These are phyloP conservation scores for Rhodotorula sp. DNA, from an alignment of 1,284 basidiomycete species.

Conservation along the genomic window DNA sequence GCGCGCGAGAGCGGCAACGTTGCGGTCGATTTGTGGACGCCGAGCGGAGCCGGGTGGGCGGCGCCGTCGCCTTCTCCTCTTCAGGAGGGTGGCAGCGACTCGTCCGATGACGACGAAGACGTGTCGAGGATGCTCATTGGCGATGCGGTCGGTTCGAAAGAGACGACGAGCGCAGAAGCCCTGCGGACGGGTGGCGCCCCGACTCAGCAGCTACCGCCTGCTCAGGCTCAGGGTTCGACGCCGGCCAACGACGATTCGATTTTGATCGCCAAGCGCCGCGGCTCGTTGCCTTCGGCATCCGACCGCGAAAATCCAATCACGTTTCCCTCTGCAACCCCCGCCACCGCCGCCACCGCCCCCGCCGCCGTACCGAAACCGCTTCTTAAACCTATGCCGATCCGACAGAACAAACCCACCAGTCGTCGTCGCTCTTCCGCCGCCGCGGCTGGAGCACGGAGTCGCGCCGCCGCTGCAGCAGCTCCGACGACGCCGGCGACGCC, in stretches of 20 bases:
- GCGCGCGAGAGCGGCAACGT: background rate
- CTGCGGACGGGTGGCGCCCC: background rate
- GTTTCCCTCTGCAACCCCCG: background rate
- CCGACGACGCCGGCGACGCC: background rate
- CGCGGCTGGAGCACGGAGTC: background rate
- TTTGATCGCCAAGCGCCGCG: conserved; percentile 2
- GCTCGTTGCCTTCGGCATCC: conserved; percentile 7
- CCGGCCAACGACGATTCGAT: background rate
- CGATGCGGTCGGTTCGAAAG: background rate
- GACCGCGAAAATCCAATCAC: conserved; percentile 8
- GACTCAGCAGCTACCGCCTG: no score
- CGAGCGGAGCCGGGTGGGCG: background rate
- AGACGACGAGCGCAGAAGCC: background rate
- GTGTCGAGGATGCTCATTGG: conserved; percentile 11
- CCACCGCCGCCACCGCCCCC: no score
- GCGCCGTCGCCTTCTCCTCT: background rate
- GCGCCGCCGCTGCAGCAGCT: background rate
- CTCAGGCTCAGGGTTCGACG: background rate
- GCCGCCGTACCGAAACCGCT: background rate
- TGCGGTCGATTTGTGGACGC: background rate
- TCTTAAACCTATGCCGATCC: background rate
- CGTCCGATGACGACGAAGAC: conserved; percentile 7
- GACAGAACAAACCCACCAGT: background rate
- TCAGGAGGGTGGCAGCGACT: background rate
- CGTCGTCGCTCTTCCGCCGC: background rate